phyloP scores from a whole-genome alignment of 73 alveolate species.

The Loxodes magnus region DNA sequence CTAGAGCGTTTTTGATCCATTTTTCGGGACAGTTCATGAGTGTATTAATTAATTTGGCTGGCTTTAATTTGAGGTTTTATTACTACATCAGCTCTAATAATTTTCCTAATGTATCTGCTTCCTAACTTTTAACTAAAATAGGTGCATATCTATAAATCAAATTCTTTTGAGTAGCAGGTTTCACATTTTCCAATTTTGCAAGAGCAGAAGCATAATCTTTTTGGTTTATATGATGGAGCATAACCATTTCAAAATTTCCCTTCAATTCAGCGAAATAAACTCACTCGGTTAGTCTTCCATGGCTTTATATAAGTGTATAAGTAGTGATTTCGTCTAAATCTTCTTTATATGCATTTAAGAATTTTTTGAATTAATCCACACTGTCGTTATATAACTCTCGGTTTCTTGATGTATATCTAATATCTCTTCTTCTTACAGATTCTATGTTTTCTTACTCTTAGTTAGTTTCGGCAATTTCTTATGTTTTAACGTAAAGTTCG shows the following conservation, averaged over 20 bases:
- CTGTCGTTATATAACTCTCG: no score
- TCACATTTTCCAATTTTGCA: slow-evolving; percentile 39
- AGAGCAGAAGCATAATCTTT: slow-evolving; percentile 67
- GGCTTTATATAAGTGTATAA: slow-evolving; percentile 59
- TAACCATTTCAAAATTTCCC: slow-evolving; percentile 66
- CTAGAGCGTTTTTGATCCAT: slow-evolving; percentile 46
- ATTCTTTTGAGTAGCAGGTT: slow-evolving; percentile 37
- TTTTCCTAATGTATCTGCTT: slow-evolving; percentile 57
- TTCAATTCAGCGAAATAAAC: slow-evolving; percentile 68
- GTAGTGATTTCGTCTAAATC: slow-evolving; percentile 54
- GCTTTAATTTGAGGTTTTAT: slow-evolving; percentile 43
- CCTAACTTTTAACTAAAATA: slow-evolving; percentile 73
- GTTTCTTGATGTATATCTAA: slow-evolving; percentile 19
- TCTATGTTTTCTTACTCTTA: background rate
- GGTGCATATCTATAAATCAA: slow-evolving; percentile 76
- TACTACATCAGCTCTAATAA: slow-evolving; percentile 38
- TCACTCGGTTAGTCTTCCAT: slow-evolving; percentile 83
- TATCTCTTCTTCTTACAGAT: background rate
- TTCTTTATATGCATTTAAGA: slow-evolving; percentile 40
- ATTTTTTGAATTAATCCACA: slow-evolving; percentile 13
- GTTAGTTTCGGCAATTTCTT: slow-evolving; percentile 31
- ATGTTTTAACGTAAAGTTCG: slow-evolving; percentile 31
- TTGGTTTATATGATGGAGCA: slow-evolving; percentile 74
- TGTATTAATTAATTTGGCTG: slow-evolving; percentile 74
- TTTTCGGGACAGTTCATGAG: slow-evolving; percentile 67